Evolutionary conservation across 2,329 filamentous ascomycete species (phyloP), one percentile per base, ranked within the genome.

Genomic region (Cordyceps cateniannulata): DNA sequence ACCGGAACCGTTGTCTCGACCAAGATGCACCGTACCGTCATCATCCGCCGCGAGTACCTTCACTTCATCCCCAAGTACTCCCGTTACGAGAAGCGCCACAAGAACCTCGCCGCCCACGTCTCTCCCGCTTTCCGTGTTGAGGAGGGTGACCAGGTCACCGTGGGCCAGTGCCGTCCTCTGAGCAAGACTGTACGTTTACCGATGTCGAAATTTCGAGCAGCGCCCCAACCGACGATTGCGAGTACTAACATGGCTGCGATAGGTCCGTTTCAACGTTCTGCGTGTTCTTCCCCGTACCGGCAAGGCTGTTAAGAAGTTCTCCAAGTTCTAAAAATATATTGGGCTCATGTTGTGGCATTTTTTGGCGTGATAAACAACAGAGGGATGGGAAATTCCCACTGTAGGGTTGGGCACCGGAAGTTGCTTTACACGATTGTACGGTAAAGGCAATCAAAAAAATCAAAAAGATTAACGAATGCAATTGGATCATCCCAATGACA

Each of bases 41-140:
- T 99, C 83, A 96, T 99, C 86, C 95, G 95, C 80, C 89, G 95
- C 82, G 95, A 99, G 87, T 99, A 99, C 87, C 91, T 99, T 67
- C 95, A 99, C 86, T 99, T 91, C 84, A 90, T 99, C 78, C 93
- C 93, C 81, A 99, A 99, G 86, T 99, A 99, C 88, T 86, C 90
- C 79, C 91, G 95, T 88, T 99, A 99, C 82, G 96, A 99, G 91
- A 98, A 97, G 89, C 88, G 95, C 80, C 95, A 99, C 91, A 97
- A 97, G 90, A 99, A 99, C 89, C 86, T 99, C 69, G 91, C 95
- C 75, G 95, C 93, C 71, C 95, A 99, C 87, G 93, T 98, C 75
- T 97, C 93, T 69, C 95, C 95, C 73, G 93, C 93, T 80, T 99
- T 99, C 92, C 95, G 95, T 96, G 93, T 98, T 73, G 90, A 96